phyloP scores from a whole-genome alignment of 768 basidiomycete species.

The Pulveroboletus sp. region DNA sequence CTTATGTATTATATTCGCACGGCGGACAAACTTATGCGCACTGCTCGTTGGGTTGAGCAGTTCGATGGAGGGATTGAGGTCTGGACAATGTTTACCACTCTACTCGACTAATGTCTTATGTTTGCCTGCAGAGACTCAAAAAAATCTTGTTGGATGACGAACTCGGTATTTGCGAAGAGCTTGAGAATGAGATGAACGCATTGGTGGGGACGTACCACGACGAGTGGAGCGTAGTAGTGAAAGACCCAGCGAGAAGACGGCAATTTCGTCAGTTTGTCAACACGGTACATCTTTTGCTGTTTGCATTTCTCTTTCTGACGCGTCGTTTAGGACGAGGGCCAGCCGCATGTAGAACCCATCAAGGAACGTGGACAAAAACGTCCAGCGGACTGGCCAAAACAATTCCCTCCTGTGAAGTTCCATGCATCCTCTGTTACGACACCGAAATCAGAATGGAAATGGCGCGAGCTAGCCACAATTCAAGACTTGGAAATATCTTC shows the following conservation, averaged over 20 bases:
- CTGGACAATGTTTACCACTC: not conserved
- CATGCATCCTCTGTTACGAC: constrained; percentile 36
- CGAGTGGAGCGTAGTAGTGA: constrained; percentile 68
- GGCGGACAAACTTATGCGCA: constrained; percentile 68
- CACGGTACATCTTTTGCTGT: constrained; percentile 34
- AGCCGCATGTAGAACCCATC: constrained; percentile 42
- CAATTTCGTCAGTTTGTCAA: constrained; percentile 67
- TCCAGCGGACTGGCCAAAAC: constrained; percentile 69
- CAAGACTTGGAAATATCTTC: constrained; percentile 48
- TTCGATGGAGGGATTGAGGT: constrained; percentile 69
- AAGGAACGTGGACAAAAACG: constrained; percentile 60
- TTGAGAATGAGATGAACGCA: constrained; percentile 65
- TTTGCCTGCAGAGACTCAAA: constrained; percentile 46
- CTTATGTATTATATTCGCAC: constrained; percentile 69
- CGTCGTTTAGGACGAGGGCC: not conserved
- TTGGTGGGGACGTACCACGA: constrained; percentile 64
- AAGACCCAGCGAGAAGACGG: constrained; percentile 45
- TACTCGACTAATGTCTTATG: not conserved
- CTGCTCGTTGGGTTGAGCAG: constrained; percentile 70
- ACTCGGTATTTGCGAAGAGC: constrained; percentile 66
- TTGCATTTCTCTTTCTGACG: not conserved
- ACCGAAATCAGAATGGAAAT: constrained; percentile 54
- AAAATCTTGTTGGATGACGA: constrained; percentile 67
- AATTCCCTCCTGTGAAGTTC: constrained; percentile 47
- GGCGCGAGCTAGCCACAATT: constrained; percentile 47